Conservation (phyloP, 2,329 filamentous ascomycete species). For the Clonostachys solani region DNA sequence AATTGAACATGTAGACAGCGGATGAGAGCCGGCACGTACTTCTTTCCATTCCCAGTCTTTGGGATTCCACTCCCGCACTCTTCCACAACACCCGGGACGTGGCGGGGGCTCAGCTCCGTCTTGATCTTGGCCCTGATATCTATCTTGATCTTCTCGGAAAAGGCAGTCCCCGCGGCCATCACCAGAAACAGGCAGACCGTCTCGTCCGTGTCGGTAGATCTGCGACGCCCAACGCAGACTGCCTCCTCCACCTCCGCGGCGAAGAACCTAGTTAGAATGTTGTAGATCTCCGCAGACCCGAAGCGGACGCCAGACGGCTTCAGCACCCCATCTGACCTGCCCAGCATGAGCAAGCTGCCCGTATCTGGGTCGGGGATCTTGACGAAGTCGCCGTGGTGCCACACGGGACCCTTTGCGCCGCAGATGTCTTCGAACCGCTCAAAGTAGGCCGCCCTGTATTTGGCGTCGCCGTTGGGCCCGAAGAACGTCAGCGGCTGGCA, state of each 20-base stretch:
- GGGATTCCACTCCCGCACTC: slow-evolving; percentile 79
- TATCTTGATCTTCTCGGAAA: slow-evolving; percentile 55
- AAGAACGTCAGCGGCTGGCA: slow-evolving; percentile 91
- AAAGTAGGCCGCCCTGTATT: slow-evolving; percentile 85
- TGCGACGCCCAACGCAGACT: slow-evolving; percentile 77
- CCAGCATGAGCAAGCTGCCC: slow-evolving; percentile 83
- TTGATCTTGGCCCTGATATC: slow-evolving; percentile 66
- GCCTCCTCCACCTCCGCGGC: slow-evolving; percentile 75
- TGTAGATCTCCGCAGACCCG: slow-evolving; percentile 93
- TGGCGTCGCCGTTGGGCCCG: slow-evolving; percentile 57
- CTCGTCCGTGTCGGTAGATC: slow-evolving; percentile 71
- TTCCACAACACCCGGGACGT: slow-evolving; percentile 82
- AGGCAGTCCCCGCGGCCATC: slow-evolving; percentile 54
- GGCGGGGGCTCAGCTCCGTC: slow-evolving; percentile 77
- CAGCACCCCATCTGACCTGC: slow-evolving; percentile 85
- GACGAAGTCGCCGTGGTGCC: slow-evolving; percentile 96
- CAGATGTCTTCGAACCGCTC: slow-evolving; percentile 62
- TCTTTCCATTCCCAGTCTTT: slow-evolving; percentile 92
- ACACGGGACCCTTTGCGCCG: slow-evolving; percentile 45
- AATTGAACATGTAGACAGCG: neutral
- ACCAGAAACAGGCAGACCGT: slow-evolving; percentile 86
- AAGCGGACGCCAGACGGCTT: slow-evolving; percentile 92
- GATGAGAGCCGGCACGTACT: slow-evolving; percentile 45
- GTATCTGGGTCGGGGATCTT: slow-evolving; percentile 60
- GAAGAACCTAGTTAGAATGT: slow-evolving; percentile 83